phyloP scores from a whole-genome alignment of 1,139 yeast genomes.

The Meyerozyma athensensis region DNA sequence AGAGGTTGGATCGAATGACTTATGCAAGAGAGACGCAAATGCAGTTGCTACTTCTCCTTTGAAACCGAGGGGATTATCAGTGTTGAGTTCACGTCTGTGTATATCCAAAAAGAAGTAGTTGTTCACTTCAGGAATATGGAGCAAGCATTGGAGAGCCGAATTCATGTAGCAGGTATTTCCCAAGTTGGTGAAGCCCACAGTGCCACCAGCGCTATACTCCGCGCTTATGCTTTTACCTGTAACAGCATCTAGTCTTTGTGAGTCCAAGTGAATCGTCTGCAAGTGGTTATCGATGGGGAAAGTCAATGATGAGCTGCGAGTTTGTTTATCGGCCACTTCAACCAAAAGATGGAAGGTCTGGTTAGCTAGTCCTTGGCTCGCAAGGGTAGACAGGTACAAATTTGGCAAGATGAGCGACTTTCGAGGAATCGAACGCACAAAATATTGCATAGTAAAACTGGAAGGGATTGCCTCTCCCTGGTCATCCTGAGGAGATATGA shows the following conservation, averaged over 20 bases:
- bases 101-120: conserved; percentile 64
- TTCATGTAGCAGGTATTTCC: conserved; percentile 98
- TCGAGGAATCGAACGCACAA: conserved; percentile 27
- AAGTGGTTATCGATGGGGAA: conserved; percentile 30
- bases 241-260: conserved; percentile 12
- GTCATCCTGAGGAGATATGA: conserved; percentile 21
- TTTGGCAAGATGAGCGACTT: conserved; percentile 28
- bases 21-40: conserved; percentile 63
- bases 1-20: conserved; percentile 43
- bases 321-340: conserved; percentile 16
- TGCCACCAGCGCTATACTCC: conserved; percentile 25
- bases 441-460: conserved; percentile 21
- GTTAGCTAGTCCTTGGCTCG: conserved; percentile 27
- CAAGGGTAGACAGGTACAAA: conserved; percentile 22
- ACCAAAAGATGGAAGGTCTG: conserved; percentile 29
- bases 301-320: conserved; percentile 17
- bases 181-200: conserved; percentile 66
- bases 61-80: conserved; percentile 79
- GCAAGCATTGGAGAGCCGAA: conserved; percentile 86
- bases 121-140: conserved; percentile 81
- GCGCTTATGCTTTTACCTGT: not conserved
- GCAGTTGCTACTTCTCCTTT: conserved; percentile 74
- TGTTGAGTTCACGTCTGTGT: conserved; percentile 66
- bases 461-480: conserved; percentile 22
- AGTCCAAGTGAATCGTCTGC: conserved; percentile 15